Conservation (phyloP, 306 rosid species). For the Castanopsis chinensis region DNA sequence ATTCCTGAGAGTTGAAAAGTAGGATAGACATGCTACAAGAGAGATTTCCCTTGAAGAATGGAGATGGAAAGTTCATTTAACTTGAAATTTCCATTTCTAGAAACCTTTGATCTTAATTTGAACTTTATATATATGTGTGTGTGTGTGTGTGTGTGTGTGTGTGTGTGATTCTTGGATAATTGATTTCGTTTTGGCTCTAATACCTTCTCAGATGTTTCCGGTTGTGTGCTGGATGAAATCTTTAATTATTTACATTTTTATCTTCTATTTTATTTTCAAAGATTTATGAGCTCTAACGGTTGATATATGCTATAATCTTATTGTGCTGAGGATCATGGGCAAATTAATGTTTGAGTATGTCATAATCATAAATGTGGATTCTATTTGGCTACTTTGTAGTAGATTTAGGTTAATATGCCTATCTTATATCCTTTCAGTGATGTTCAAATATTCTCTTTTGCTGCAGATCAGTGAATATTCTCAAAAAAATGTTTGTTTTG, state of each 20-base stretch:
- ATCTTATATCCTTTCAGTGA: slow-evolving; percentile 5
- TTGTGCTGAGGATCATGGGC: slow-evolving; percentile 12
- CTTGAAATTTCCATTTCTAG: background rate
- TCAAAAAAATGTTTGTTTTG: slow-evolving; percentile 79
- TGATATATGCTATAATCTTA: slow-evolving; percentile 13
- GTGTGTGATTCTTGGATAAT: background rate
- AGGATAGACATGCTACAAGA: background rate
- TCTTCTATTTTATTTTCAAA: background rate
- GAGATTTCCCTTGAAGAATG: background rate
- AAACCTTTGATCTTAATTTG: background rate
- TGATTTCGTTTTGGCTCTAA: background rate
- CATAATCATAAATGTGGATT: slow-evolving; percentile 4
- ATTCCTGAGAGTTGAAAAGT: background rate
- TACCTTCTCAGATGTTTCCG: background rate
- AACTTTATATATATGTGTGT: background rate
- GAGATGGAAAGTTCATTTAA: background rate
- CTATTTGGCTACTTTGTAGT: background rate
- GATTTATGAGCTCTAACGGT: background rate
- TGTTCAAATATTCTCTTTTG: slow-evolving; percentile 27
- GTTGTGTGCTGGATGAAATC: background rate
- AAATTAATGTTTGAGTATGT: slow-evolving; percentile 19
- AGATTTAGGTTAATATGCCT: slow-evolving; percentile 13
- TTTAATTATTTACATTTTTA: background rate
- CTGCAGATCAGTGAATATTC: slow-evolving; percentile 86
- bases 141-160: too few species aligned